Evolutionary conservation across 306 rosid genomes (phyloP), one percentile per base, ranked within the genome.

Genomic region (Rosa rugosa): DNA sequence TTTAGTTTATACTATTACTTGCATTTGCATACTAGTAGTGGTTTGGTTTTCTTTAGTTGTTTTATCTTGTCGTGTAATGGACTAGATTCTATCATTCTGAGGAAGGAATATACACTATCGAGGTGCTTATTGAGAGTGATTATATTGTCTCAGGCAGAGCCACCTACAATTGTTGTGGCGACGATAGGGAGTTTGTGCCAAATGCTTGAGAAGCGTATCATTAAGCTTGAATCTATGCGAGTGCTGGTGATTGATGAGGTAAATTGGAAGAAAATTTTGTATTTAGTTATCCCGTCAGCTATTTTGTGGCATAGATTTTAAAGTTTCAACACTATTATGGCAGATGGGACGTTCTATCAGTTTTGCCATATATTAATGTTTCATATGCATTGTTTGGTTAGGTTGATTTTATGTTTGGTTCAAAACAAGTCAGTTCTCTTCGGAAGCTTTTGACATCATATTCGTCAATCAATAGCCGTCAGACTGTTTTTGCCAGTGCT

Each of bases 191-290:
- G 99, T 88, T 85, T 95, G 83, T 88, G 97, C 84, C 98, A 86
- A 73, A 92, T 92, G 92, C 86, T 95, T 75, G 94, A 90, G 85
- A 90, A 87, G 81, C 83, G 79, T 62, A 42, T 76, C 41, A 77
- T 95, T 69, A 81, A 82, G 76, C 98, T 95, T 73, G 91, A 86
- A 54, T 83, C 96, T 41, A 76, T 95, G 87, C 83, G 69, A 69
- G 93, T 90, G 84, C 83, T 95, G 79, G 90, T 93, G 71, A 92
- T 95, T 79, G 99, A 95, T 75, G 99, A 95, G 97, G 99, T 93
- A 87, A 44, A 46, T 44, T 42, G 51, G 54, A 49, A n/a, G 41
- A 1, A 5, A 70, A 18, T 27, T 5, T 65, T 25, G 31, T 50
- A 22, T 65, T 53, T n/a, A 5, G 34, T 60, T 18, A 40, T 63